Base-by-base conservation (phyloP, 345 rosid genomes). In the Lumnitzera littorea region DNA sequence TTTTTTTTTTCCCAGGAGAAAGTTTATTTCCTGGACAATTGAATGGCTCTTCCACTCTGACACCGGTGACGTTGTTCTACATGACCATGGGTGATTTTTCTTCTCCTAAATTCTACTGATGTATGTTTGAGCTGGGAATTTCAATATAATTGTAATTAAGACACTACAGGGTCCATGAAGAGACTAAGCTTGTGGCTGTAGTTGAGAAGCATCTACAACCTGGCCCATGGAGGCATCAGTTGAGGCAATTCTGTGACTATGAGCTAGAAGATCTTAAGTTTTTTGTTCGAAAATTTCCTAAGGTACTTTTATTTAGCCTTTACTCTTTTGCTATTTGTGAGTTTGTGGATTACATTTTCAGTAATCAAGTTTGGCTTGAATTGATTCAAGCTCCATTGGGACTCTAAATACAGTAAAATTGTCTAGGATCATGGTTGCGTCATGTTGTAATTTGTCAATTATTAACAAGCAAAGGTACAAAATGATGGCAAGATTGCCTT, bases 21-120 rank as follows among this genome's bases (percentile, higher is more conserved):
- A 80, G 54, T 68, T 63, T 48, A 94, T 90, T 68, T 70, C 79
- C 3, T 94, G 99, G 97, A 94, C 99, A 12, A 73, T 92, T 48
- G 96, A 85, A 69, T 92, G 97, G 99, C 82, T 80, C 60, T 94
- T 94, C 72, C 89, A 84, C 71, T 78, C 88, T 24, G 65, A 87
- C 14, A 24, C 43, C 1, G 9, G 10, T 36, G 81, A 78, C 81
- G 82, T 83, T 60, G 78, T 80, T 67, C 53, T 84, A 56, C 41
- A 75, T 52, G 90, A 92, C 70, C 87, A 88, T 57, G 78, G 85
- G 95, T 89, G 62, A 82, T 84, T 55, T 56, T 29, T 62, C 46
- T 62, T 67, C 2, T 55, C 15, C 27, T 27, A 27, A 27, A 27
- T 27, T 27, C 31, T 27, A 46, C 15, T 63, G 17, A 56, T 29